Evolutionary conservation across 805 yeast genomes (phyloP).

Genomic region (Wickerhamiella shivajii): DNA sequence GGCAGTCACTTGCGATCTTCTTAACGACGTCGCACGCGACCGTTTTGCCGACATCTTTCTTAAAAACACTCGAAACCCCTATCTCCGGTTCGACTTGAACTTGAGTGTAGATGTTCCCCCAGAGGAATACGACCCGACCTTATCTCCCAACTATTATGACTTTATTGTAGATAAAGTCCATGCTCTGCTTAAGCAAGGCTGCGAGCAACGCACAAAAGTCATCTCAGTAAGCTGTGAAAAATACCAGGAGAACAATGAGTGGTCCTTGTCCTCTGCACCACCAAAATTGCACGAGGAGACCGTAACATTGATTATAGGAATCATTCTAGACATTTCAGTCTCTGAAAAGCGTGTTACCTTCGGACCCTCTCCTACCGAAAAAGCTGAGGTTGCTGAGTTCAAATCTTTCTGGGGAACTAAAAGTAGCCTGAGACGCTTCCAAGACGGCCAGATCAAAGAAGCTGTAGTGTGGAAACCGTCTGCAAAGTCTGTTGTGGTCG

Average conservation of each 20-base stretch:
- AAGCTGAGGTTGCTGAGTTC: slow-evolving; percentile 48
- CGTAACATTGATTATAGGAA: slow-evolving; percentile 33
- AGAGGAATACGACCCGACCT: not conserved
- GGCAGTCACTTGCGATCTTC: slow-evolving; percentile 44
- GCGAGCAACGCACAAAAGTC: slow-evolving; percentile 5
- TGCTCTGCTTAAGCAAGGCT: slow-evolving; percentile 4
- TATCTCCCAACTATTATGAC: not conserved
- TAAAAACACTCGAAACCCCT: slow-evolving; percentile 34
- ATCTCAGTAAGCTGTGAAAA: not conserved
- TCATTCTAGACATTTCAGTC: slow-evolving; percentile 54
- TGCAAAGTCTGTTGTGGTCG: slow-evolving; percentile 46
- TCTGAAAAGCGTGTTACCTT: slow-evolving; percentile 71
- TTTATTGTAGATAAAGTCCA: slow-evolving; percentile 1
- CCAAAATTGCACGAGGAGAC: slow-evolving; percentile 1
- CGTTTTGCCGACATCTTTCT: slow-evolving; percentile 69
- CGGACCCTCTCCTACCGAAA: slow-evolving; percentile 60
- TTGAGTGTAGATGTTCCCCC: slow-evolving; percentile 30
- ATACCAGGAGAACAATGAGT: slow-evolving; percentile 3
- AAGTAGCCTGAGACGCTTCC: slow-evolving; percentile 78
- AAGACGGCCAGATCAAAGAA: slow-evolving; percentile 80
- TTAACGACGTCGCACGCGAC: slow-evolving; percentile 70
- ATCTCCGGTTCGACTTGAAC: slow-evolving; percentile 48
- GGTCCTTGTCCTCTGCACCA: slow-evolving; percentile 17
- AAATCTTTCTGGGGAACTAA: slow-evolving; percentile 80
- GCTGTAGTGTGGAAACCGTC: slow-evolving; percentile 67